These are phyloP conservation scores for Acorus calamus DNA, from an alignment of 106 monocot genomes.

Conservation along the genomic window DNA sequence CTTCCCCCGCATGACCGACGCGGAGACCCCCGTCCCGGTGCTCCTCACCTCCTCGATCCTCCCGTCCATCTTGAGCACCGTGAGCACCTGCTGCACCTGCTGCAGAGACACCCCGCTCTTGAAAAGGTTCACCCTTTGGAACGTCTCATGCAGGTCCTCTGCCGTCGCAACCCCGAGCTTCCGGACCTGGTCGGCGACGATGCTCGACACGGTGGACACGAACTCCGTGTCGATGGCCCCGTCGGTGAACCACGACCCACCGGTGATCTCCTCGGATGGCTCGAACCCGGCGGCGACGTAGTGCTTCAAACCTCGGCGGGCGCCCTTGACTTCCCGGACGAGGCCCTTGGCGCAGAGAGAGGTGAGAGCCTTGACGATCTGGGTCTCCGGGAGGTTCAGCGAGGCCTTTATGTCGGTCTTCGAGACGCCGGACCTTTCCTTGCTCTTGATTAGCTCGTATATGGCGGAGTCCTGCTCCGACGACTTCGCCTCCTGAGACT, in stretches of 20 bases:
- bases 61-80: constrained; percentile 46
- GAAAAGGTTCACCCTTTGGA: constrained; percentile 22
- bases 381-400: constrained; percentile 9
- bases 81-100: constrained; percentile 45
- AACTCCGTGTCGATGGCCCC: constrained; percentile 42
- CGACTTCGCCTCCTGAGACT: no score
- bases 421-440: constrained; percentile 45
- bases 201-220: constrained; percentile 22
- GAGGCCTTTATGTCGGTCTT: constrained; percentile 30
- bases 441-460: constrained; percentile 37
- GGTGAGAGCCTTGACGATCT: constrained; percentile 34
- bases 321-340: constrained; percentile 46
- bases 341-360: constrained; percentile 27
- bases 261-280: constrained; percentile 46
- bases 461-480: no score
- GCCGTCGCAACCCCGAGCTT: constrained; percentile 19
- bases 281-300: constrained; percentile 51
- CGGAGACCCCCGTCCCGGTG: constrained; percentile 44
- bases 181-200: constrained; percentile 24
- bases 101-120: constrained; percentile 15
- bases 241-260: constrained; percentile 56
- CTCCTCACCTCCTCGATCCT: constrained; percentile 57
- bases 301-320: constrained; percentile 33
- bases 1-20: constrained; percentile 25
- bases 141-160: constrained; percentile 20